Percentiles rank a stretch among this genome's conserved stretches.
Conservation (phyloP, 192 early-diverging fungal species). For the Backusella australiensis region DNA sequence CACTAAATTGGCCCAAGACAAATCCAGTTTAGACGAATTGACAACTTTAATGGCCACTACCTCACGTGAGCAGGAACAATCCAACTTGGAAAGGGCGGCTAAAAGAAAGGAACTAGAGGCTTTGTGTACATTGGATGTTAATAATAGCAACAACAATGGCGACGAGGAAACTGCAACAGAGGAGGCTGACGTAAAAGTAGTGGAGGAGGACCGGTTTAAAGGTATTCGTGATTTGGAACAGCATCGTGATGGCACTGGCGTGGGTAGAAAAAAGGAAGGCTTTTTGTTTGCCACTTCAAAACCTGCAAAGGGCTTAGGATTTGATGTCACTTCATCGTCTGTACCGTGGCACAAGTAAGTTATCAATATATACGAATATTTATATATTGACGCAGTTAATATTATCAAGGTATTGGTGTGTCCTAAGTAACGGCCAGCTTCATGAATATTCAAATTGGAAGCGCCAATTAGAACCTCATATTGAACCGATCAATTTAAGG, state of each 20-base stretch:
- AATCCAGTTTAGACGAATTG: constrained; percentile 33
- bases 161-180: background rate
- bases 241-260: constrained; percentile 39
- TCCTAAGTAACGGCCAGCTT: constrained; percentile 57
- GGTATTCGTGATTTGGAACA: constrained; percentile 63
- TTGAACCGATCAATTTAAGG: constrained; percentile 61
- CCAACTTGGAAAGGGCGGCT: constrained; percentile 50
- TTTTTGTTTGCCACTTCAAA: constrained; percentile 60
- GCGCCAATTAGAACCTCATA: constrained; percentile 53
- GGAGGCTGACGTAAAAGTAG: background rate
- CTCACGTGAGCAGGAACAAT: constrained; percentile 38
- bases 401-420: constrained; percentile 62
- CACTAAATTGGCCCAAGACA: constrained; percentile 30
- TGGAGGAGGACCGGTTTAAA: constrained; percentile 38
- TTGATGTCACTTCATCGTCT: constrained; percentile 25
- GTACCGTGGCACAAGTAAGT: constrained; percentile 48
- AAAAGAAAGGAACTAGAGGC: constrained; percentile 32
- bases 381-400: background rate
- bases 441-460: constrained; percentile 71
- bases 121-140: background rate
- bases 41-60: constrained; percentile 3
- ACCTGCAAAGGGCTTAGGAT: constrained; percentile 31
- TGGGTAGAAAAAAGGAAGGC: constrained; percentile 49
- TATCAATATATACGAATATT: no score
- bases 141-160: background rate